These are phyloP conservation scores for Chalciporus piperatus DNA, from an alignment of 768 basidiomycete genomes.

Conservation along the genomic window DNA sequence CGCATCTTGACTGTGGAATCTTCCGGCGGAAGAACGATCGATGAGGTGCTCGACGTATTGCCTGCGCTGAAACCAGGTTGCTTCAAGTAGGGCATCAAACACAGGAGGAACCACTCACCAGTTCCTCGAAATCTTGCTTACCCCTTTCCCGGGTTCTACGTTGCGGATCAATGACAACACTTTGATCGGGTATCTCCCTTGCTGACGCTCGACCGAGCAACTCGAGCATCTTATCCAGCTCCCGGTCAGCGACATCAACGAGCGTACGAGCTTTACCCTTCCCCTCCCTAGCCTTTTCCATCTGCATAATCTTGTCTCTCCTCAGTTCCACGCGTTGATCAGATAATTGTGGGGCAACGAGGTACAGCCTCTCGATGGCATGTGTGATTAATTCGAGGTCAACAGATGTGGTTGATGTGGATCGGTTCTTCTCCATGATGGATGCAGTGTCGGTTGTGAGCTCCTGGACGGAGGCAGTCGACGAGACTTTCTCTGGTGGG, in stretches of 20 bases:
- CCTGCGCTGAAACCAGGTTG: slow-evolving; percentile 47
- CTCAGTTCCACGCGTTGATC: slow-evolving; percentile 93
- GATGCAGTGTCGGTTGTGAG: neutral
- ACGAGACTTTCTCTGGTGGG: slow-evolving; percentile 20
- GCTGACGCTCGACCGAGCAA: slow-evolving; percentile 69
- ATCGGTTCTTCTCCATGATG: neutral
- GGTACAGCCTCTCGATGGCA: slow-evolving; percentile 88
- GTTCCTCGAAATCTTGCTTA: slow-evolving; percentile 56
- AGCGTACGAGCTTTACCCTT: slow-evolving; percentile 47
- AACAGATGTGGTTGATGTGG: slow-evolving; percentile 42
- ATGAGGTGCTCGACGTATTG: slow-evolving; percentile 75
- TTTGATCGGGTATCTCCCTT: slow-evolving; percentile 65
- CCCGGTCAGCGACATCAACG: slow-evolving; percentile 34
- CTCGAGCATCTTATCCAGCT: slow-evolving; percentile 71
- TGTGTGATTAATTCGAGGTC: slow-evolving; percentile 83
- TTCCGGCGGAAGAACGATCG: slow-evolving; percentile 67
- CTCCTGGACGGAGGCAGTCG: neutral
- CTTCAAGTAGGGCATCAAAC: slow-evolving; percentile 7
- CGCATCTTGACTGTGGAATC: slow-evolving; percentile 81
- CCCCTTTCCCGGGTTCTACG: slow-evolving; percentile 54
- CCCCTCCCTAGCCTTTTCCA: slow-evolving; percentile 65
- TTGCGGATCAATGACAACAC: slow-evolving; percentile 62
- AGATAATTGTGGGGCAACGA: slow-evolving; percentile 81
- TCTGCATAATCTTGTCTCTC: slow-evolving; percentile 62
- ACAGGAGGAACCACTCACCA: slow-evolving; percentile 43